phyloP scores from a whole-genome alignment of 1,139 yeast genomes.

The Saccharomyces hybrid region DNA sequence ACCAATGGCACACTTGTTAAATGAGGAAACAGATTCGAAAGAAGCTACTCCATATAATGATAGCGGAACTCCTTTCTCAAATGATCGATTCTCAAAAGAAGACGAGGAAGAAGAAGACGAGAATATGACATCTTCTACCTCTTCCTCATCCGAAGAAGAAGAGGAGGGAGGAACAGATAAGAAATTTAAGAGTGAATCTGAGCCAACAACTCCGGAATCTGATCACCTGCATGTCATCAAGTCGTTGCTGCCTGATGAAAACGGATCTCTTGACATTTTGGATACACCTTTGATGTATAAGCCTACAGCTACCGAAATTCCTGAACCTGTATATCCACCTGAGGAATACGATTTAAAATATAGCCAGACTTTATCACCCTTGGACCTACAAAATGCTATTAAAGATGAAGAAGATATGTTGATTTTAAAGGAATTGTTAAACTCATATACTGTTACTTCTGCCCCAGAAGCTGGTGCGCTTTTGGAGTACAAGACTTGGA shows the following conservation, averaged over 20 bases:
- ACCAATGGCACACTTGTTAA: constrained; percentile 71
- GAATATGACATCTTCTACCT: neutral
- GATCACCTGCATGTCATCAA: constrained; percentile 7
- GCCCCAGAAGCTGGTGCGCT: constrained; percentile 6
- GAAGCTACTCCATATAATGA: constrained; percentile 33
- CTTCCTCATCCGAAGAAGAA: constrained; percentile 1
- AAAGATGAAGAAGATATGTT: constrained; percentile 70
- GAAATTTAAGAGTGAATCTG: constrained; percentile 18
- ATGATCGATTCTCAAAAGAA: neutral
- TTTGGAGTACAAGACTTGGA: constrained; percentile 22
- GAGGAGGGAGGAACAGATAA: constrained; percentile 11
- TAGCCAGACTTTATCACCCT: constrained; percentile 36
- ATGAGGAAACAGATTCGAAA: constrained; percentile 39
- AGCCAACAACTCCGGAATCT: constrained; percentile 32
- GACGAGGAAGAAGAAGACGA: too few species aligned
- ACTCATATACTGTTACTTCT: constrained; percentile 1
- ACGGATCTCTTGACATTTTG: constrained; percentile 2
- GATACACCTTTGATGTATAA: constrained; percentile 15
- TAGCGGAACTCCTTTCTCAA: constrained; percentile 3
- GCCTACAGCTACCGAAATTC: constrained; percentile 22
- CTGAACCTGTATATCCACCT: constrained; percentile 24
- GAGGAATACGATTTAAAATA: constrained; percentile 17
- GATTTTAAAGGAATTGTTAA: constrained; percentile 43
- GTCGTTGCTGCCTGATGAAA: constrained; percentile 7
- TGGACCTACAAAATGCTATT: constrained; percentile 45